Evolutionary conservation across 768 basidiomycete species (phyloP).

Genomic region (Clathrus columnatus): DNA sequence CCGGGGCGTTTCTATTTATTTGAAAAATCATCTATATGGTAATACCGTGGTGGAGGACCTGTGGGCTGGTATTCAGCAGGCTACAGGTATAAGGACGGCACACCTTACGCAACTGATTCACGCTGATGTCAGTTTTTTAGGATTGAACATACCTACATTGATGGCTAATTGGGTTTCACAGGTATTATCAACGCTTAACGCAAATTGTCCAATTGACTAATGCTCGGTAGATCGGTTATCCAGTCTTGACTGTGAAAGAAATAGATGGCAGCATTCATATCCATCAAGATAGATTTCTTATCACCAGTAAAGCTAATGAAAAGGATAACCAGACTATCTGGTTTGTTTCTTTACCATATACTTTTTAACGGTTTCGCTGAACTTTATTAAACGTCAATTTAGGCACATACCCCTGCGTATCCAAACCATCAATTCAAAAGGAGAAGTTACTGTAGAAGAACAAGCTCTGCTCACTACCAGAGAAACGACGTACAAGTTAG

Average conservation of each 20-base stretch:
- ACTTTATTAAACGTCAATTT: background rate
- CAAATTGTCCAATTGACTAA: too few relatives aligned
- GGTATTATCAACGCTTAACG: slow-evolving; percentile 27
- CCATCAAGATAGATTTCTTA: slow-evolving; percentile 87
- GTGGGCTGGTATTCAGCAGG: slow-evolving; percentile 75
- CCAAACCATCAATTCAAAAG: slow-evolving; percentile 49
- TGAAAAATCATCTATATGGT: slow-evolving; percentile 78
- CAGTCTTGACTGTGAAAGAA: slow-evolving; percentile 82
- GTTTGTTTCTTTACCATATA: slow-evolving; percentile 39
- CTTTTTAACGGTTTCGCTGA: background rate
- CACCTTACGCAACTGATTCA: background rate
- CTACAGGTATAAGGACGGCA: slow-evolving; percentile 40
- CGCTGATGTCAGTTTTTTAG: slow-evolving; percentile 21
- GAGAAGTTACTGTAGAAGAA: slow-evolving; percentile 52
- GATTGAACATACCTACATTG: slow-evolving; percentile 61
- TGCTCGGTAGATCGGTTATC: slow-evolving; percentile 77
- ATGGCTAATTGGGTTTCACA: slow-evolving; percentile 92
- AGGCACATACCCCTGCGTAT: slow-evolving; percentile 59
- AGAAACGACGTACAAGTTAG: slow-evolving; percentile 59
- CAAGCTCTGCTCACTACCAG: slow-evolving; percentile 57
- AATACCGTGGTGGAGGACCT: slow-evolving; percentile 82
- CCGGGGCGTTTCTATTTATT: slow-evolving; percentile 82
- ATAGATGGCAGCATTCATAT: slow-evolving; percentile 60
- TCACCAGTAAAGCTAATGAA: slow-evolving; percentile 66
- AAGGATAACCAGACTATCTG: slow-evolving; percentile 87